Conservation (phyloP, 352 stramenopile species). For the Phytopythium aichiense region DNA sequence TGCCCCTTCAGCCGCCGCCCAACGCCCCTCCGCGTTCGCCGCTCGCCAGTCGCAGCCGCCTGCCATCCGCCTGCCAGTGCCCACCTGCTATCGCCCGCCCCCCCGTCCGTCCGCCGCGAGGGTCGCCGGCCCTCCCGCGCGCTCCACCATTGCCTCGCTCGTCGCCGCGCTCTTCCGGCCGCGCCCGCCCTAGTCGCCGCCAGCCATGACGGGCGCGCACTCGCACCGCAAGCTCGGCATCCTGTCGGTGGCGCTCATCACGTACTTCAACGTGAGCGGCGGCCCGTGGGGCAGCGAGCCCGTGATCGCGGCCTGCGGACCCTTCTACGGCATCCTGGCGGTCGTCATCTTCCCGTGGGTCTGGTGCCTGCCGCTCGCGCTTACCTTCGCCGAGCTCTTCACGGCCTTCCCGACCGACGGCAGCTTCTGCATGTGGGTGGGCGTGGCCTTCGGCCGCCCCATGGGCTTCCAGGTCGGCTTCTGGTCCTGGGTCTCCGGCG, state of each 20-base stretch:
- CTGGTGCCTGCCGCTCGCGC: slow-evolving; percentile 61
- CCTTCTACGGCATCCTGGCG: slow-evolving; percentile 59
- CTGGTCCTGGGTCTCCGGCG: slow-evolving; percentile 77
- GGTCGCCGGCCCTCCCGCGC: slow-evolving; percentile 1
- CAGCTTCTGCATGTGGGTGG: slow-evolving; percentile 78
- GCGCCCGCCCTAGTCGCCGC: slow-evolving; percentile 6
- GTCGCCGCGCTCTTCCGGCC: slow-evolving; percentile 8
- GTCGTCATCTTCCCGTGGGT: slow-evolving; percentile 65
- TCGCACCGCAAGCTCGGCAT: slow-evolving; percentile 66
- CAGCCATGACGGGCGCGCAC: slow-evolving; percentile 49
- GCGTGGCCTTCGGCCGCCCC: slow-evolving; percentile 57
- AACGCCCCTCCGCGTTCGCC: too few species aligned
- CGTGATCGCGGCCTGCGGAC: slow-evolving; percentile 86
- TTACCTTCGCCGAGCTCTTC: slow-evolving; percentile 72
- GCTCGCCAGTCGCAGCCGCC: too few species aligned
- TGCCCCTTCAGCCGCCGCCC: too few species aligned
- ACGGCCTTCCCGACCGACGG: slow-evolving; percentile 62
- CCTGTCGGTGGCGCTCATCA: slow-evolving; percentile 74
- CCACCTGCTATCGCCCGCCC: too few species aligned
- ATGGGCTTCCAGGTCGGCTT: slow-evolving; percentile 84
- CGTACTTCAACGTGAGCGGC: slow-evolving; percentile 89
- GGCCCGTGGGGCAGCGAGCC: slow-evolving; percentile 94
- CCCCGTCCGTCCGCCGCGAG: not conserved
- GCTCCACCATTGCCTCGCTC: slow-evolving; percentile 6
- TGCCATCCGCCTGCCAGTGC: too few species aligned